phyloP scores from a whole-genome alignment of 2,329 filamentous ascomycete species.

The Trichoderma simmonsii region DNA sequence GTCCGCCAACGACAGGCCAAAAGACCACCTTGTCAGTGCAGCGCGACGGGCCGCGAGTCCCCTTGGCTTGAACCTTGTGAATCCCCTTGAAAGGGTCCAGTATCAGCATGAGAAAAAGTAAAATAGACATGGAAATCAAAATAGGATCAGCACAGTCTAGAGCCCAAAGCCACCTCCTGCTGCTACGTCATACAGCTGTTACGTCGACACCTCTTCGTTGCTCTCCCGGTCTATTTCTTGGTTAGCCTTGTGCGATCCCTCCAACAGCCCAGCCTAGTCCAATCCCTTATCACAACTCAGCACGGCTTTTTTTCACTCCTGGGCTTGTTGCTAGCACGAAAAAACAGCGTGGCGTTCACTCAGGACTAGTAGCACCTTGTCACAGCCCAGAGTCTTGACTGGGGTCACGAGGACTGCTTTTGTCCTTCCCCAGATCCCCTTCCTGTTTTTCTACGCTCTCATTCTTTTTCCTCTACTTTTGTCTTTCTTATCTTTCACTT shows the following conservation, averaged over 20 bases:
- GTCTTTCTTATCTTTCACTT: background rate
- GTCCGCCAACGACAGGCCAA: background rate
- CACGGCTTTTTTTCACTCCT: background rate
- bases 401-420: constrained; percentile 4
- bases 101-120: background rate
- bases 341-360: constrained; percentile 11
- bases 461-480: background rate
- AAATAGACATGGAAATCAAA: background rate
- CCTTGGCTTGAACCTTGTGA: background rate
- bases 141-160: background rate
- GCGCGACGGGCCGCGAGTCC: constrained; percentile 8
- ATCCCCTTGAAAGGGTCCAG: background rate
- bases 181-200: background rate
- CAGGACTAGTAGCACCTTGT: background rate
- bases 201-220: background rate
- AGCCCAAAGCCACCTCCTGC: background rate
- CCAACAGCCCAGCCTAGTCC: background rate
- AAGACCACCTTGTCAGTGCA: background rate
- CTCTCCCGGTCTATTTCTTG: background rate
- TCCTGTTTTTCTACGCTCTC: background rate
- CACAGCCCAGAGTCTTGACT: background rate
- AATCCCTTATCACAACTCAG: background rate
- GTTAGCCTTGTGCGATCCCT: background rate
- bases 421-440: background rate
- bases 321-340: background rate